These are phyloP conservation scores for Aspergillus unguis DNA, from an alignment of 2,329 filamentous ascomycete species.

Conservation along the genomic window DNA sequence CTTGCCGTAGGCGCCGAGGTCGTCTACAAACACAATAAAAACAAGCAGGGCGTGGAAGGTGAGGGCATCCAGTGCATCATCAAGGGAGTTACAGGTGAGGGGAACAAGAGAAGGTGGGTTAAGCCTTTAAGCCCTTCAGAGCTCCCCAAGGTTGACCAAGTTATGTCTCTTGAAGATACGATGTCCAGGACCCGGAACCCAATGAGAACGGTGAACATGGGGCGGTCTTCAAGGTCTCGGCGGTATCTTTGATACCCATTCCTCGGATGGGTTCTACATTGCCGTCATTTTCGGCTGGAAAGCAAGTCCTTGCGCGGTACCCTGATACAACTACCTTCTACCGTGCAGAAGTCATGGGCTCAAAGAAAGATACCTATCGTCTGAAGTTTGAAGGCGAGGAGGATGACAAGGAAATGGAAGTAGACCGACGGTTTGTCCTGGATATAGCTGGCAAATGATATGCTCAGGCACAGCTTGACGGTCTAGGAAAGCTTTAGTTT, in stretches of 20 bases:
- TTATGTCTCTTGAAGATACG: constrained; percentile 53
- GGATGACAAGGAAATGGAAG: constrained; percentile 68
- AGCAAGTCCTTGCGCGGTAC: constrained; percentile 73
- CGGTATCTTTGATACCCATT: constrained; percentile 74
- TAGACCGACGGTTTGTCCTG: constrained; percentile 72
- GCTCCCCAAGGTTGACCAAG: constrained; percentile 15
- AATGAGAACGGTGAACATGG: constrained; percentile 65
- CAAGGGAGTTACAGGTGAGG: constrained; percentile 69
- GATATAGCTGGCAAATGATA: constrained; percentile 59
- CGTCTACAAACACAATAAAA: constrained; percentile 51
- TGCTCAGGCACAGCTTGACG: not conserved
- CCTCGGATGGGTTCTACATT: constrained; percentile 59
- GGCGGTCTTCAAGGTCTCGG: constrained; percentile 63
- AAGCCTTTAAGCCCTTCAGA: constrained; percentile 4
- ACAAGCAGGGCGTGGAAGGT: constrained; percentile 50
- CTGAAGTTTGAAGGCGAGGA: constrained; percentile 79
- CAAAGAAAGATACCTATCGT: constrained; percentile 51
- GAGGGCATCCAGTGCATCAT: constrained; percentile 72
- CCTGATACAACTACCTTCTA: constrained; percentile 85
- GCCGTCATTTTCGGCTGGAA: constrained; percentile 62
- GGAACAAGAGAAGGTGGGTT: constrained; percentile 60
- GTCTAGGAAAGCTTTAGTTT: not conserved
- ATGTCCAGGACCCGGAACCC: constrained; percentile 75
- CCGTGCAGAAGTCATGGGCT: constrained; percentile 74
- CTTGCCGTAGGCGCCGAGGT: constrained; percentile 49